Evolutionary conservation across 352 stramenopile genomes (phyloP).

Genomic region (Phytophthora aleatoria): DNA sequence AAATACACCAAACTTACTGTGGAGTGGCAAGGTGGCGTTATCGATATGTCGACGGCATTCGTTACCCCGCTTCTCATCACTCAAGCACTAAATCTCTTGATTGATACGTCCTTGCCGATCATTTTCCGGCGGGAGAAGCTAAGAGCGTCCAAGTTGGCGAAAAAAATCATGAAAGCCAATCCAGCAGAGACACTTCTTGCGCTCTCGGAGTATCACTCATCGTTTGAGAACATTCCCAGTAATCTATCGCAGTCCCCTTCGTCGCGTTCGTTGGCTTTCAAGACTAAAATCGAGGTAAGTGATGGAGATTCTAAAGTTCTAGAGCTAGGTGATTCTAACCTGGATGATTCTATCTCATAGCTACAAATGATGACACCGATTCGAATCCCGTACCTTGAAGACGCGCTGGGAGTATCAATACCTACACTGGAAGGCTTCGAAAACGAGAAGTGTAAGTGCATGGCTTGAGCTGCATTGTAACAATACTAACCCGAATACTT

Average conservation of each 20-base stretch:
- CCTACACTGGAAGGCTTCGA: slow-evolving; percentile 81
- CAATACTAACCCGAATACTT: not conserved
- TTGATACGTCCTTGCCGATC: slow-evolving; percentile 79
- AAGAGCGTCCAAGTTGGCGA: slow-evolving; percentile 74
- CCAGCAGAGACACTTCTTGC: slow-evolving; percentile 81
- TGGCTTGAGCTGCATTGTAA: not conserved
- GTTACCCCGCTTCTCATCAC: slow-evolving; percentile 87
- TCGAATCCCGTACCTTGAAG: slow-evolving; percentile 87
- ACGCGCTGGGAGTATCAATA: slow-evolving; percentile 75
- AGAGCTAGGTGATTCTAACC: not conserved
- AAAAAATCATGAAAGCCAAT: slow-evolving; percentile 84
- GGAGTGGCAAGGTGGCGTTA: slow-evolving; percentile 82
- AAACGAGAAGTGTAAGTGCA: slow-evolving; percentile 70
- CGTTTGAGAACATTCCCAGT: slow-evolving; percentile 66
- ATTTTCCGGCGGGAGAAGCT: slow-evolving; percentile 67
- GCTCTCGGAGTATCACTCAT: slow-evolving; percentile 83
- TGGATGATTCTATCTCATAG: slow-evolving; percentile 29
- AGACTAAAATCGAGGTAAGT: slow-evolving; percentile 82
- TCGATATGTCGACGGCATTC: slow-evolving; percentile 88
- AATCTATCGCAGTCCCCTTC: slow-evolving; percentile 32
- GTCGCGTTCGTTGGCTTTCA: slow-evolving; percentile 59
- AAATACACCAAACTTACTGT: slow-evolving; percentile 84
- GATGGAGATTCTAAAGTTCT: not conserved
- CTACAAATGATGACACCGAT: slow-evolving; percentile 90
- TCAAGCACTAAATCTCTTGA: slow-evolving; percentile 82